These are phyloP conservation scores for Trichoderma orchidacearum DNA, from an alignment of 495 filamentous ascomycete genomes.

Conservation along the genomic window DNA sequence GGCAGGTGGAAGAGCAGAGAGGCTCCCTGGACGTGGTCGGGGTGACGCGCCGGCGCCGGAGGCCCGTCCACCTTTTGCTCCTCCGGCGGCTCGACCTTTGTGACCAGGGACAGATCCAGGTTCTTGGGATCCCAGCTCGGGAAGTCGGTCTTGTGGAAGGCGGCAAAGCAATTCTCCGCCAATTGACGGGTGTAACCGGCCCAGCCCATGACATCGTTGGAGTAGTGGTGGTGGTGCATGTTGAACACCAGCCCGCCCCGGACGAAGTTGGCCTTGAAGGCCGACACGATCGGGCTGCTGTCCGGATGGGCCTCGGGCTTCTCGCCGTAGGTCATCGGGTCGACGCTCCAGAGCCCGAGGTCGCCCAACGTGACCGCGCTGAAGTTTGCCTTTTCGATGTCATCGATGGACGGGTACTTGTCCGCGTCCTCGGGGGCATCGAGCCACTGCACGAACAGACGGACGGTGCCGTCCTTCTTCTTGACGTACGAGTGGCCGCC, in stretches of 20 bases:
- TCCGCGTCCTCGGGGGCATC: slow-evolving; percentile 14
- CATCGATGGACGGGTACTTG: slow-evolving; percentile 14
- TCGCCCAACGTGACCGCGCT: slow-evolving; percentile 15
- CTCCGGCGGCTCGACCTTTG: slow-evolving; percentile 8
- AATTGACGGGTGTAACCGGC: slow-evolving; percentile 22
- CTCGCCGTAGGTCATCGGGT: slow-evolving; percentile 25
- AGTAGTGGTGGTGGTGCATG: slow-evolving; percentile 30
- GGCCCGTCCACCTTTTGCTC: slow-evolving; percentile 19
- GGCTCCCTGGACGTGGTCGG: slow-evolving; percentile 12
- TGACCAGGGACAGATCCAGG: slow-evolving; percentile 21
- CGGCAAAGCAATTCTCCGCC: slow-evolving; percentile 27
- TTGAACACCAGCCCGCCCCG: slow-evolving; percentile 26
- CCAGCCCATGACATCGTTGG: slow-evolving; percentile 30
- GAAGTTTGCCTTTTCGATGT: slow-evolving; percentile 19
- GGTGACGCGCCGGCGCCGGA: slow-evolving; percentile 13
- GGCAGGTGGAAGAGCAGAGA: slow-evolving; percentile 26
- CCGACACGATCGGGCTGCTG: slow-evolving; percentile 17
- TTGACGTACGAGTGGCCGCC: slow-evolving; percentile 27
- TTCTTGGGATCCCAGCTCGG: slow-evolving; percentile 21
- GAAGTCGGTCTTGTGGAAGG: slow-evolving; percentile 13
- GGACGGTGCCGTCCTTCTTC: slow-evolving; percentile 24
- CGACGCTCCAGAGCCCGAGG: slow-evolving; percentile 16
- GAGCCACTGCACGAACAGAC: slow-evolving; percentile 26
- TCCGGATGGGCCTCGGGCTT: slow-evolving; percentile 23
- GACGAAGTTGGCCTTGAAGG: slow-evolving; percentile 29